A percentile compares a stretch with the other conserved stretches of the same genome.
Evolutionary conservation across 140 eudicot species (phyloP).

Genomic region (Anethum foeniculum): DNA sequence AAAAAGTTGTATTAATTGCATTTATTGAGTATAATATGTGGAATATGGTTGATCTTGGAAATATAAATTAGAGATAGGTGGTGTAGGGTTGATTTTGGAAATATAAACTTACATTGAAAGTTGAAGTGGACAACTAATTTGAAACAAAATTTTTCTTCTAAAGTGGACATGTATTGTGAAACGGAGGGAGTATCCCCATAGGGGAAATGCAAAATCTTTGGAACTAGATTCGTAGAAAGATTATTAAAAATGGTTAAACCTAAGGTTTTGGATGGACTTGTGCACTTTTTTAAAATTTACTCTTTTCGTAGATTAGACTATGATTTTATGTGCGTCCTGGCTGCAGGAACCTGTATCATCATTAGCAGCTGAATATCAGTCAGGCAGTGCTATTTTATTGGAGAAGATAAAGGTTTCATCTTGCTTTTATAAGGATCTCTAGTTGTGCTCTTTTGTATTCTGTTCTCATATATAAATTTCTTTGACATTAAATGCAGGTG

Average conservation of each 20-base stretch:
- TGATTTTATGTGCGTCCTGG: not conserved
- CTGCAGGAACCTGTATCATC: constrained; percentile 85
- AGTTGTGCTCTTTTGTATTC: not conserved
- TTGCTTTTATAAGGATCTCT: constrained; percentile 10
- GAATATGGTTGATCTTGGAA: no score
- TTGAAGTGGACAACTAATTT: no score
- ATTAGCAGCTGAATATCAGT: constrained; percentile 69
- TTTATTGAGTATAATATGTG: no score
- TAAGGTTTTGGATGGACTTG: not conserved
- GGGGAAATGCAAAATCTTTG: not conserved
- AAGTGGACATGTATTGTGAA: no score
- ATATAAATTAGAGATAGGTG: no score
- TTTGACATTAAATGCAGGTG: constrained; percentile 32
- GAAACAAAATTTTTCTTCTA: no score
- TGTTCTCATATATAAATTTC: not conserved
- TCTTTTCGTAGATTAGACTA: not conserved
- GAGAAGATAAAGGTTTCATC: constrained; percentile 56
- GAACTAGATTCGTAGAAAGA: not conserved
- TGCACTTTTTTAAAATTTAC: not conserved
- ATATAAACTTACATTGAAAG: no score
- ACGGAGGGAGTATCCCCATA: no score
- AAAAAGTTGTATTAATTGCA: no score
- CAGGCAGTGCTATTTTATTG: constrained; percentile 78
- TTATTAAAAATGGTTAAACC: not conserved
- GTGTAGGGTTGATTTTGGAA: no score